A percentile compares a stretch with the other conserved stretches of the same genome.
Evolutionary conservation across 148 eudicot genomes (phyloP).

Genomic region (Beta vulgaris): DNA sequence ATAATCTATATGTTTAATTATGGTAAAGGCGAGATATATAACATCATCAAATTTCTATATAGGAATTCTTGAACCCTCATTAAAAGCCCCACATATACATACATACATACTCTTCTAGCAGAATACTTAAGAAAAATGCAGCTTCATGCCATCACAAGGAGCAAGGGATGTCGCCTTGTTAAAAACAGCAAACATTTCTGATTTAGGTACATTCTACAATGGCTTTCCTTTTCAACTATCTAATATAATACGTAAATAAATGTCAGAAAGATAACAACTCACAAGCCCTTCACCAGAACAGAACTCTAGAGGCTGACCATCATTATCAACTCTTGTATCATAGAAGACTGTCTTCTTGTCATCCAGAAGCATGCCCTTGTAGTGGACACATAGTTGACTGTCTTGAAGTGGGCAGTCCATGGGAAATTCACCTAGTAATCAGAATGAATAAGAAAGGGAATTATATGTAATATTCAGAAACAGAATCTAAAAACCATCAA

Average conservation of each 20-base stretch:
- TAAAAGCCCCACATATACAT: not conserved
- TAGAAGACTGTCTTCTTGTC: slow-evolving; percentile 81
- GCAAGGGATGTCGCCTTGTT: not conserved
- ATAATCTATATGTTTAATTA: too few relatives aligned
- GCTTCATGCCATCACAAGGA: not conserved
- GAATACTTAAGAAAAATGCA: not conserved
- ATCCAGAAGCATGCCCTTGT: slow-evolving; percentile 83
- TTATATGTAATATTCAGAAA: not conserved
- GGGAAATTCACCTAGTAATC: slow-evolving; percentile 86
- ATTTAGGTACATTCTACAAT: not conserved
- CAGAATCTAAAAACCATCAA: not conserved
- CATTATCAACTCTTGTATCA: slow-evolving; percentile 83
- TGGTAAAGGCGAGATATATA: not conserved
- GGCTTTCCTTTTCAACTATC: not conserved
- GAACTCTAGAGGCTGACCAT: slow-evolving; percentile 88
- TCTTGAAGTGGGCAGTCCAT: slow-evolving; percentile 99
- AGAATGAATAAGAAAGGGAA: slow-evolving; percentile 12
- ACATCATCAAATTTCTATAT: not conserved
- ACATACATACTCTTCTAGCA: not conserved
- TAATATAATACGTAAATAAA: not conserved
- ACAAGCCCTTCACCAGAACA: slow-evolving; percentile 98
- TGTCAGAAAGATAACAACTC: slow-evolving; percentile 45
- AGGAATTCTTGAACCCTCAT: not conserved
- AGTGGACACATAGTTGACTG: slow-evolving; percentile 80
- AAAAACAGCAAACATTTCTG: not conserved